Percentiles rank a stretch among this genome's conserved stretches.
Evolutionary conservation across 1,139 yeast genomes (phyloP).

Genomic region (Nakaseomyces glabratus): DNA sequence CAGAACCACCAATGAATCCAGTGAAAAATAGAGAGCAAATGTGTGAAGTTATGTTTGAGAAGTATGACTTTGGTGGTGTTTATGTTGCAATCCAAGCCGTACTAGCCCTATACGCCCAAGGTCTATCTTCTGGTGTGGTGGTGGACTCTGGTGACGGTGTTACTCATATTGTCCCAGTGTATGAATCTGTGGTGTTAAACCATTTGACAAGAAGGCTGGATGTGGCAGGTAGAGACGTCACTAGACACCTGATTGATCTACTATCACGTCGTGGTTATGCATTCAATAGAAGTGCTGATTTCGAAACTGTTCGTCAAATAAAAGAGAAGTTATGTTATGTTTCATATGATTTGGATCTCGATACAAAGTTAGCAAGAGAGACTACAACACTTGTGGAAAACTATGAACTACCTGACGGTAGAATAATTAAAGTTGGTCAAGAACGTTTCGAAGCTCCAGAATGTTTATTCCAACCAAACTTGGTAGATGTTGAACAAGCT

Average conservation of each 20-base stretch:
- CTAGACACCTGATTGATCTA: slow-evolving; percentile 83
- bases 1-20: slow-evolving; percentile 88
- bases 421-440: slow-evolving; percentile 86
- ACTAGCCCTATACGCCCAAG: slow-evolving; percentile 93
- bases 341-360: slow-evolving; percentile 85
- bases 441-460: slow-evolving; percentile 98
- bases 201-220: slow-evolving; percentile 88
- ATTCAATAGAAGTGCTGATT: slow-evolving; percentile 95
- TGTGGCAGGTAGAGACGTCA: slow-evolving; percentile 97
- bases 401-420: slow-evolving; percentile 93
- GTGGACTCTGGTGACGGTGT: slow-evolving; percentile 96
- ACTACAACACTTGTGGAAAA: slow-evolving; percentile 88
- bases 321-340: slow-evolving; percentile 94
- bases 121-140: slow-evolving; percentile 94
- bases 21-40: slow-evolving; percentile 55
- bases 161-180: slow-evolving; percentile 95
- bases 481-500: slow-evolving; percentile 96
- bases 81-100: slow-evolving; percentile 98
- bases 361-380: slow-evolving; percentile 78
- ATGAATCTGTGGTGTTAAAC: slow-evolving; percentile 89
- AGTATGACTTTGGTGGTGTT: slow-evolving; percentile 90
- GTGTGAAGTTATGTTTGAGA: slow-evolving; percentile 97
- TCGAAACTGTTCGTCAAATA: slow-evolving; percentile 95
- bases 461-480: slow-evolving; percentile 91
- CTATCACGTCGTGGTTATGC: slow-evolving; percentile 95